Conservation (phyloP, 257 asterid species). For the Petunia axillaris region DNA sequence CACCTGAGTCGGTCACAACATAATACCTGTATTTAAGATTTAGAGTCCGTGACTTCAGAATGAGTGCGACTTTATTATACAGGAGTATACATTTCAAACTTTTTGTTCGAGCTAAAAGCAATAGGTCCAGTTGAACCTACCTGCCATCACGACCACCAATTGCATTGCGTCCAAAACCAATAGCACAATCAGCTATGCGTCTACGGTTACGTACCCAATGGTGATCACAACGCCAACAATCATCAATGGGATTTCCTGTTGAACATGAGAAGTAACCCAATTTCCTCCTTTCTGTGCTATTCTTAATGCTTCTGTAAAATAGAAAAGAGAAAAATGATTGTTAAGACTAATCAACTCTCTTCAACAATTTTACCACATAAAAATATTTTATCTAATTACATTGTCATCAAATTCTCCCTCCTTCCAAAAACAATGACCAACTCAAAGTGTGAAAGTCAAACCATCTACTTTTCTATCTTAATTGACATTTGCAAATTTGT, state of each 20-base stretch:
- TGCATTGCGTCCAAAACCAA: conserved; percentile 89
- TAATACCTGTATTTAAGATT: conserved; percentile 35
- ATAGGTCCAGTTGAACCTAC: not conserved
- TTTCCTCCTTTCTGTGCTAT: conserved; percentile 77
- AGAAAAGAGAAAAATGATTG: not conserved
- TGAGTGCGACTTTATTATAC: not conserved
- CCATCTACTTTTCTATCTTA: too few relatives aligned
- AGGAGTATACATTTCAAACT: not conserved
- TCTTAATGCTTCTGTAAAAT: conserved; percentile 57
- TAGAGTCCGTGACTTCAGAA: not conserved
- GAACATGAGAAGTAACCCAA: conserved; percentile 77
- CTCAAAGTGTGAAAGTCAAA: too few relatives aligned
- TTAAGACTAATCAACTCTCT: not conserved
- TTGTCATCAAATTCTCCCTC: not conserved
- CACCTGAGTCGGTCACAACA: conserved; percentile 62
- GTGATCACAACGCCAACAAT: conserved; percentile 88
- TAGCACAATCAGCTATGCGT: conserved; percentile 77
- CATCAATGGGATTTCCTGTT: conserved; percentile 84
- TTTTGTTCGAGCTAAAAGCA: not conserved
- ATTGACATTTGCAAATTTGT: too few relatives aligned
- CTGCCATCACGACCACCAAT: conserved; percentile 84
- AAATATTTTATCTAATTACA: not conserved
- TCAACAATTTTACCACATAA: not conserved
- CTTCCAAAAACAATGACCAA: too few relatives aligned
- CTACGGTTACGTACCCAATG: conserved; percentile 72